Conservation (phyloP, 371 early-diverging fungal genomes). For the Mortierella sp. region DNA sequence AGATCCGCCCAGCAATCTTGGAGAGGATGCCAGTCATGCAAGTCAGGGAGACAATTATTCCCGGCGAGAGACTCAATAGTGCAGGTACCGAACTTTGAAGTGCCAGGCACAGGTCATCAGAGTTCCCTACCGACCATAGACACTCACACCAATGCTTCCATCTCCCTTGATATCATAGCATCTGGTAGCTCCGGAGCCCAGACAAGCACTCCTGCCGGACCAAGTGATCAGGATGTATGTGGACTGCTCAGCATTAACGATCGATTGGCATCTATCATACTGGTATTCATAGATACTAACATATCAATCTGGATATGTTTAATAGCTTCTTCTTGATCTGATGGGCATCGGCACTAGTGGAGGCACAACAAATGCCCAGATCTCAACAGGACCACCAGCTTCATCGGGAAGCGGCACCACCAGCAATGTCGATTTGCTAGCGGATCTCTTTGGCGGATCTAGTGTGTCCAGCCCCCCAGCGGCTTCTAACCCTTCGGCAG, state of each 20-base stretch:
- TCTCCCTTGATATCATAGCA: conserved; percentile 4
- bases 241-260: too few relatives aligned
- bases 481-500: conserved; percentile 46
- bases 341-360: conserved; percentile 79
- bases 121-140: neutral
- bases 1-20: conserved; percentile 84
- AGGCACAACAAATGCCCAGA: conserved; percentile 52
- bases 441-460: conserved; percentile 76
- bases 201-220: conserved; percentile 57
- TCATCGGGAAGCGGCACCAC: conserved; percentile 54
- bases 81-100: conserved; percentile 34
- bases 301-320: conserved; percentile 1
- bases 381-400: conserved; percentile 50
- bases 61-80: conserved; percentile 43
- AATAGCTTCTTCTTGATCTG: conserved; percentile 78
- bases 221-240: conserved; percentile 68
- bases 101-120: neutral
- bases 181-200: conserved; percentile 43
- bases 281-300: neutral
- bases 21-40: conserved; percentile 96
- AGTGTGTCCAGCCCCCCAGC: conserved; percentile 53
- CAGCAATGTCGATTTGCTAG: conserved; percentile 76
- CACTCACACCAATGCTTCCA: neutral
- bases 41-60: conserved; percentile 52
- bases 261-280: too few relatives aligned